A percentile compares a stretch with the other conserved stretches of the same genome.
These are phyloP conservation scores for Fusarium sambucinum DNA, from an alignment of 2,329 filamentous ascomycete genomes.

Conservation along the genomic window DNA sequence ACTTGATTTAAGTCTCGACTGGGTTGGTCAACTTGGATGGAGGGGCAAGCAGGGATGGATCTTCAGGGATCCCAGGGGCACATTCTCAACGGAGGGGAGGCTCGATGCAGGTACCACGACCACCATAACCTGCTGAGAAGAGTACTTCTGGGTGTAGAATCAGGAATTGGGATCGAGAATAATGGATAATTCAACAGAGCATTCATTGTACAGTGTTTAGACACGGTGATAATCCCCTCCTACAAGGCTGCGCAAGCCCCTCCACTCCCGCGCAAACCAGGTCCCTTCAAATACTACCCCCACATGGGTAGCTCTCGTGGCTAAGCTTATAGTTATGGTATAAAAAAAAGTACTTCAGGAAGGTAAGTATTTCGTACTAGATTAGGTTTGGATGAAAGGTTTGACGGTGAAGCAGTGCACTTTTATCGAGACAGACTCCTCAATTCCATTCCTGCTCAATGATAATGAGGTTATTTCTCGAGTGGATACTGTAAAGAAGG, in stretches of 20 bases:
- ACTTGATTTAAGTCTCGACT: conserved; percentile 14
- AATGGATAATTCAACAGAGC: conserved; percentile 1
- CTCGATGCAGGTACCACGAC: conserved; percentile 38
- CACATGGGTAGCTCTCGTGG: conserved; percentile 22
- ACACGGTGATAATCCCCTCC: conserved; percentile 8
- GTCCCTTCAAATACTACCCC: conserved; percentile 32
- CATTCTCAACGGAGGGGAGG: conserved; percentile 22
- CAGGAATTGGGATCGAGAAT: conserved; percentile 13
- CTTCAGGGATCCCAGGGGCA: conserved; percentile 35
- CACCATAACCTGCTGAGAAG: conserved; percentile 22
- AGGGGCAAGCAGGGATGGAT: conserved; percentile 34
- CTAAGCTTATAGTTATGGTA: conserved; percentile 31
- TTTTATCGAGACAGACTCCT: neutral
- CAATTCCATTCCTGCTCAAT: neutral
- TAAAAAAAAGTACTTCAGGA: neutral
- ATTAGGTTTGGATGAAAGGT: neutral
- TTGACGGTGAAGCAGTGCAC: neutral
- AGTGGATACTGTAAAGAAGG: conserved; percentile 11
- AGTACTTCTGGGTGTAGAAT: conserved; percentile 31
- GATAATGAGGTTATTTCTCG: neutral
- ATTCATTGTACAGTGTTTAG: conserved; percentile 20
- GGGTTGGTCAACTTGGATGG: conserved; percentile 27
- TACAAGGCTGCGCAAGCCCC: conserved; percentile 39
- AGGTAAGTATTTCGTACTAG: neutral
- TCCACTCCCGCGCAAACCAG: conserved; percentile 40